A percentile compares a stretch with the other conserved stretches of the same genome.
Conservation (phyloP, 768 basidiomycete genomes). For the Sarcomyxa edulis region DNA sequence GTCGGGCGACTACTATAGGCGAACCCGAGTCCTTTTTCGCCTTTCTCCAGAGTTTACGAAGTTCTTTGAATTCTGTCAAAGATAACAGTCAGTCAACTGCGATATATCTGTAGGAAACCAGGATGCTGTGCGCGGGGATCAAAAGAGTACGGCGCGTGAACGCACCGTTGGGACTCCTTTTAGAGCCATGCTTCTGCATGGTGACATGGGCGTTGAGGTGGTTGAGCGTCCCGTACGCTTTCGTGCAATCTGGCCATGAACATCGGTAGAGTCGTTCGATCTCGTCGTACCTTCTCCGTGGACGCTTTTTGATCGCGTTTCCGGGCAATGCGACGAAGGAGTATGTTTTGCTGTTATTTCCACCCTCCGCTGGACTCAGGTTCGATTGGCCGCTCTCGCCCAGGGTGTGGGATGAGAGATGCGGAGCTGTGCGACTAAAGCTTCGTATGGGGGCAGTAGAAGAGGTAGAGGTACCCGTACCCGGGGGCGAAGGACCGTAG, state of each 20-base stretch:
- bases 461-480: conserved; percentile 56
- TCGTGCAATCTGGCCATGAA: conserved; percentile 71
- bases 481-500: conserved; percentile 59
- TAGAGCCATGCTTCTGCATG: conserved; percentile 95
- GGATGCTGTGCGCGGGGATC: conserved; percentile 2
- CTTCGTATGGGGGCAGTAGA: conserved; percentile 33
- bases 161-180: conserved; percentile 87
- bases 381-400: no score
- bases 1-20: no score
- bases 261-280: conserved; percentile 92
- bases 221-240: conserved; percentile 92
- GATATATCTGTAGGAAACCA: conserved; percentile 7
- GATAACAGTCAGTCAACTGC: conserved; percentile 11
- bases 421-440: conserved; percentile 15
- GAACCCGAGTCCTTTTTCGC: conserved; percentile 81
- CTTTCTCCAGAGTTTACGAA: conserved; percentile 94
- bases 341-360: conserved; percentile 62
- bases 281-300: conserved; percentile 87
- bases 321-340: conserved; percentile 80
- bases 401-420: conserved; percentile 22
- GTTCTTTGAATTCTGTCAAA: conserved; percentile 91
- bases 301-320: conserved; percentile 77
- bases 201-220: conserved; percentile 97
- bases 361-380: no score
- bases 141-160: no score